Conservation (phyloP, 2,329 filamentous ascomycete genomes). For the Rhynchosporium secalis region DNA sequence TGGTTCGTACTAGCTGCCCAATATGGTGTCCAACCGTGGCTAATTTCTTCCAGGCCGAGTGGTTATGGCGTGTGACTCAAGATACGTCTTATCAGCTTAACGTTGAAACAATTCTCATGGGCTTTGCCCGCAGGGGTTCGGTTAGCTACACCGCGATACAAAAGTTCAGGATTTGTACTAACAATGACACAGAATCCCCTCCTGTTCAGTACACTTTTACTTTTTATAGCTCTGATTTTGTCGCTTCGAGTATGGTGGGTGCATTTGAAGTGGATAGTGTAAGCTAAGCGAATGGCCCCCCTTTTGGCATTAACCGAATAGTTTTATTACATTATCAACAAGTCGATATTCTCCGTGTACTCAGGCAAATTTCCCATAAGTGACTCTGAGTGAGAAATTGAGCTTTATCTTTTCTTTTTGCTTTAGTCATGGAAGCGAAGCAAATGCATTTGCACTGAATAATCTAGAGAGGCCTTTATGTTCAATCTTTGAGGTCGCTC, state of each 20-base stretch:
- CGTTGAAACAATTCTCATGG: constrained; percentile 20
- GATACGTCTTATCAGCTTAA: constrained; percentile 11
- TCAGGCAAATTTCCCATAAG: too few species aligned
- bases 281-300: neutral
- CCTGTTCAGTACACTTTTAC: constrained; percentile 17
- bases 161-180: neutral
- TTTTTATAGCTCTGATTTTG: neutral
- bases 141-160: neutral
- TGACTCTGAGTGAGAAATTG: too few species aligned
- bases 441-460: too few species aligned
- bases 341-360: too few species aligned
- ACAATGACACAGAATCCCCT: constrained; percentile 8
- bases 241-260: neutral
- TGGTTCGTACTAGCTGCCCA: neutral
- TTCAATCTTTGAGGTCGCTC: too few species aligned
- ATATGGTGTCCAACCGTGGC: neutral
- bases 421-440: too few species aligned
- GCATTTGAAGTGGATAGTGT: neutral
- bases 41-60: constrained; percentile 12
- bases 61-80: constrained; percentile 24
- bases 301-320: neutral
- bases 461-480: too few species aligned
- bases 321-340: neutral
- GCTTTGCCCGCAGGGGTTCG: constrained; percentile 19
- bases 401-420: too few species aligned